Evolutionary conservation across 345 rosid species (phyloP).

Genomic region (Lepidium didymum): DNA sequence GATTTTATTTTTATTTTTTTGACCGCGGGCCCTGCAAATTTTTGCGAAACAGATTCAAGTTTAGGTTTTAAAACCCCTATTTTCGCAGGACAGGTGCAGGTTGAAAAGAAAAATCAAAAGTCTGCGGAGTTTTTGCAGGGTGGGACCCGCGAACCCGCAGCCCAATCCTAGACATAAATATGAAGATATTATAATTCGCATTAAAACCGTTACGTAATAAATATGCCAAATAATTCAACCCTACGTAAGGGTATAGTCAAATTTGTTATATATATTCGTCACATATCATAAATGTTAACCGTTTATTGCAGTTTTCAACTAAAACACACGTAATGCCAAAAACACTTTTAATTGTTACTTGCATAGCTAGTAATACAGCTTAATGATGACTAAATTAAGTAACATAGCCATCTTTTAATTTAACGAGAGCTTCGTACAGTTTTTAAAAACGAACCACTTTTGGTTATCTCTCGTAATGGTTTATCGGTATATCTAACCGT

Average conservation of each 20-base stretch:
- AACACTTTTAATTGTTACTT: background rate
- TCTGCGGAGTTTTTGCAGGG: too few species aligned
- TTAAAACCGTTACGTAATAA: background rate
- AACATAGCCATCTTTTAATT: background rate
- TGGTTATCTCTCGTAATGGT: slow-evolving; percentile 62
- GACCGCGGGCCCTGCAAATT: too few species aligned
- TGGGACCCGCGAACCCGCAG: too few species aligned
- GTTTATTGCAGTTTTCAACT: background rate
- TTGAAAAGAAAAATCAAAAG: too few species aligned
- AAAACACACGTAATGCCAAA: background rate
- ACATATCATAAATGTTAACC: background rate
- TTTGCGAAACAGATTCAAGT: too few species aligned
- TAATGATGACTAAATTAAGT: background rate
- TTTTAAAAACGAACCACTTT: slow-evolving; percentile 48
- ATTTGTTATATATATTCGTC: background rate
- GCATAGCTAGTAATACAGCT: background rate
- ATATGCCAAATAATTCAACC: background rate
- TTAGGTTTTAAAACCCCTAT: too few species aligned
- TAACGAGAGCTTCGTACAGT: slow-evolving; percentile 24
- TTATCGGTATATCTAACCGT: slow-evolving; percentile 67
- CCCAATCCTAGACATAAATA: too few species aligned
- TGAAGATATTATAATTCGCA: background rate
- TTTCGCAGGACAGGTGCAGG: too few species aligned
- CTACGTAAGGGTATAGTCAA: background rate
- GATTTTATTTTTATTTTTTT: too few species aligned